A percentile compares a stretch with the other conserved stretches of the same genome.
Conservation (phyloP, 2,329 filamentous ascomycete species). For the Cephalotrichum gorgonifer region DNA sequence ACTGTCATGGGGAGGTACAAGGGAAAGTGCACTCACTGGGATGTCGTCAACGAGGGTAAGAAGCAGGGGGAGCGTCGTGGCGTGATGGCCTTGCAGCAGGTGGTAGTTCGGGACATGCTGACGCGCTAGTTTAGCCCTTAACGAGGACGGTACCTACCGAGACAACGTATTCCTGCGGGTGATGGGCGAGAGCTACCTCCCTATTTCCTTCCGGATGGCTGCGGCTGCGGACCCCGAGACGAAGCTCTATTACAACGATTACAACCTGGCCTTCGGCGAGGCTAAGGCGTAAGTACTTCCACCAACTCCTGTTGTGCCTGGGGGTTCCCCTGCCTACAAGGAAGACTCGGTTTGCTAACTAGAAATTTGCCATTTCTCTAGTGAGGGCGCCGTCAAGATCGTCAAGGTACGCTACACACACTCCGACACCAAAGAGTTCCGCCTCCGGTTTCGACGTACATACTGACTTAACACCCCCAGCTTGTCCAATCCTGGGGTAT, state of each 20-base stretch:
- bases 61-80: background rate
- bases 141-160: constrained; percentile 37
- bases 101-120: background rate
- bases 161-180: constrained; percentile 33
- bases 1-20: constrained; percentile 31
- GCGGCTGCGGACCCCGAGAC: constrained; percentile 32
- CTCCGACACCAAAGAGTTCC: background rate
- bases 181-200: constrained; percentile 39
- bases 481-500: constrained; percentile 22
- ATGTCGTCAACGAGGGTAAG: constrained; percentile 39
- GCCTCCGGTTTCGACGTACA: too few relatives aligned
- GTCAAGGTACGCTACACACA: constrained; percentile 12
- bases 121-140: constrained; percentile 19
- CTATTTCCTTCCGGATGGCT: constrained; percentile 36
- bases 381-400: constrained; percentile 18
- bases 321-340: background rate
- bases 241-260: constrained; percentile 44
- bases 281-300: constrained; percentile 16
- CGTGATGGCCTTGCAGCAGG: too few relatives aligned
- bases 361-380: background rate
- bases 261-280: constrained; percentile 33
- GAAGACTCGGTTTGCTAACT: background rate
- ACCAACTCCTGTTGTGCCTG: background rate
- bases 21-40: constrained; percentile 39
- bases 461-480: background rate